A percentile compares a stretch with the other conserved stretches of the same genome.
Conservation (phyloP, 2,329 filamentous ascomycete species). For the Paracoccidioides lutzii region DNA sequence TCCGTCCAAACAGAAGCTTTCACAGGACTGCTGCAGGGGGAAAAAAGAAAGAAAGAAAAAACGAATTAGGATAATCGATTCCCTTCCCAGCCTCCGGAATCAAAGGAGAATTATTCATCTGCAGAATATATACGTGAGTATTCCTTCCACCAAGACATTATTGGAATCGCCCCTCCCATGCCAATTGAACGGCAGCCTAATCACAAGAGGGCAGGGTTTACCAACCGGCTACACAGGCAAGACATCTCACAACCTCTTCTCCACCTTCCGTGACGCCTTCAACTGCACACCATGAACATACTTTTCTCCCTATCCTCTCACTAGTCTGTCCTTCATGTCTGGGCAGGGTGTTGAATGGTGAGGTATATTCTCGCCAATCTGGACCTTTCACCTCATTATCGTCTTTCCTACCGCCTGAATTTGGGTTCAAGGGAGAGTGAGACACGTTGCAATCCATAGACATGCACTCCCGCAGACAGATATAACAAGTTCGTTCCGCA, state of each 20-base stretch:
- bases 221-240: conserved; percentile 21
- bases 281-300: conserved; percentile 30
- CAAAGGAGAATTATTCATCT: no score
- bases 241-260: conserved; percentile 25
- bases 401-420: neutral
- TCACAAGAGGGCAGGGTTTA: conserved; percentile 6
- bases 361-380: neutral
- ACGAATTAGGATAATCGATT: neutral
- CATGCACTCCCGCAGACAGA: conserved; percentile 31
- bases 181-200: no score
- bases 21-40: no score
- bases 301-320: conserved; percentile 17
- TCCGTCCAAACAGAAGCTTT: no score
- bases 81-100: no score
- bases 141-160: no score
- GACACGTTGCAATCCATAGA: conserved; percentile 17
- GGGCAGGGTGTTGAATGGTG: neutral
- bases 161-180: neutral
- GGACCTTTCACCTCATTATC: neutral
- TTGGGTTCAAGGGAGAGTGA: neutral
- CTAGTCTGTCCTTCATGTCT: neutral
- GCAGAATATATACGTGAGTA: neutral
- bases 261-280: conserved; percentile 27
- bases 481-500: conserved; percentile 27
- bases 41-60: neutral